Conservation (phyloP, 108 stramenopile genomes). For the Nannochloropsis gaditana region DNA sequence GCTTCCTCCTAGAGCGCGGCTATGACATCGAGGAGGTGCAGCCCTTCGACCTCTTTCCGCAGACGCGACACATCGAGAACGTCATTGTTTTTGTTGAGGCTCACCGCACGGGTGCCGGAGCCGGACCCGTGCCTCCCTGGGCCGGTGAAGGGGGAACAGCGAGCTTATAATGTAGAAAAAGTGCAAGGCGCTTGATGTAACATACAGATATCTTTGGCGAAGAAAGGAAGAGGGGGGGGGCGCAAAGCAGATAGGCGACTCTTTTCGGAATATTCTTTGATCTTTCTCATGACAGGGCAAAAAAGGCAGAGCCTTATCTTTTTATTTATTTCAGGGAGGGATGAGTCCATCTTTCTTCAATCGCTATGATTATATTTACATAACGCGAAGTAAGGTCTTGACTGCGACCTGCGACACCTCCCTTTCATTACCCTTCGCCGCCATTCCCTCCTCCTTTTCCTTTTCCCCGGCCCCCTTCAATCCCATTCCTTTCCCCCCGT, state of each 20-base stretch:
- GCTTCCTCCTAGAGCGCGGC: constrained; percentile 65
- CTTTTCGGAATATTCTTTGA: too few relatives aligned
- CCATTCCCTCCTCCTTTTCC: neutral
- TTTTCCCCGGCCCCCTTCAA: neutral
- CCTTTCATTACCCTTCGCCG: neutral
- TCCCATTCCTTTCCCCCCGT: neutral
- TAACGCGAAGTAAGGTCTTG: too few relatives aligned
- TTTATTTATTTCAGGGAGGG: too few relatives aligned
- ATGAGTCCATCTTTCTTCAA: neutral
- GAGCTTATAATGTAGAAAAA: too few relatives aligned
- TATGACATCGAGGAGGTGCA: constrained; percentile 71
- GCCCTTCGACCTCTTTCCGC: constrained; percentile 79
- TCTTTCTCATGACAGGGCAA: too few relatives aligned
- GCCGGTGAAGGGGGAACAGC: too few relatives aligned
- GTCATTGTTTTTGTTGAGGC: constrained; percentile 72
- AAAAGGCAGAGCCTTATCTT: too few relatives aligned
- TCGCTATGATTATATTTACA: neutral
- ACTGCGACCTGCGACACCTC: neutral
- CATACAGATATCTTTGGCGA: neutral
- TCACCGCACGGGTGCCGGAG: constrained; percentile 25
- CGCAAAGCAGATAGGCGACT: neutral
- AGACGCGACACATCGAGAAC: constrained; percentile 92
- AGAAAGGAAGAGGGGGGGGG: neutral
- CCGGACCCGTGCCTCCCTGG: neutral
- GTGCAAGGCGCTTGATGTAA: neutral